These are phyloP conservation scores for Salix suchowensis DNA, from an alignment of 345 rosid genomes.

Conservation along the genomic window DNA sequence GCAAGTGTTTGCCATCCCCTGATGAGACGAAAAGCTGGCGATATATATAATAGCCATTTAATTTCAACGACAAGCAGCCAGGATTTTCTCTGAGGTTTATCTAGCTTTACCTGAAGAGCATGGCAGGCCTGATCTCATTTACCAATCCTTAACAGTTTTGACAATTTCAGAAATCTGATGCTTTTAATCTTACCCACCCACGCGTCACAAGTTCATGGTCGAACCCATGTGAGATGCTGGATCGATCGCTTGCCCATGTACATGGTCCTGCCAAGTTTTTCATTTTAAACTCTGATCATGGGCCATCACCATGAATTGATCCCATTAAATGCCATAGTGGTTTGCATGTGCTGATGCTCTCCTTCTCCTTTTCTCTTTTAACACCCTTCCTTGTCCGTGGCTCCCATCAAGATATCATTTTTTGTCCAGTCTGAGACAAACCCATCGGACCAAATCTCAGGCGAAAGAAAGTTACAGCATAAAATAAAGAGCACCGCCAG, in stretches of 20 bases:
- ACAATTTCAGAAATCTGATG: not conserved
- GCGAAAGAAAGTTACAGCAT: not conserved
- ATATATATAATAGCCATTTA: not conserved
- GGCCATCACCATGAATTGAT: too few species aligned
- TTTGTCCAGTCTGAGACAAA: not conserved
- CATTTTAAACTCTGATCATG: not conserved
- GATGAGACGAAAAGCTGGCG: too few species aligned
- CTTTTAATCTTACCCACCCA: not conserved
- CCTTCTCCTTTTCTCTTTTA: not conserved
- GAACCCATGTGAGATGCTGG: not conserved
- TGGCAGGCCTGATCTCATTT: not conserved
- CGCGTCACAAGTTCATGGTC: not conserved
- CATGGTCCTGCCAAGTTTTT: not conserved
- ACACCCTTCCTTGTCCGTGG: not conserved
- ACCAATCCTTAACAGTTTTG: too few species aligned
- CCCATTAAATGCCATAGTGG: not conserved
- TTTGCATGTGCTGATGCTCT: conserved; percentile 1
- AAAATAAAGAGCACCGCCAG: not conserved
- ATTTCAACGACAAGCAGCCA: not conserved
- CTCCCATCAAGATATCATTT: not conserved
- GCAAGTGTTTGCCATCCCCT: not conserved
- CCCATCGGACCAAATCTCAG: not conserved
- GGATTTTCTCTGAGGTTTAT: not conserved
- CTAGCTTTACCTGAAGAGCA: not conserved
- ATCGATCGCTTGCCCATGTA: not conserved